Base-by-base conservation (phyloP, 768 basidiomycete species). In the Hericium erinaceus region DNA sequence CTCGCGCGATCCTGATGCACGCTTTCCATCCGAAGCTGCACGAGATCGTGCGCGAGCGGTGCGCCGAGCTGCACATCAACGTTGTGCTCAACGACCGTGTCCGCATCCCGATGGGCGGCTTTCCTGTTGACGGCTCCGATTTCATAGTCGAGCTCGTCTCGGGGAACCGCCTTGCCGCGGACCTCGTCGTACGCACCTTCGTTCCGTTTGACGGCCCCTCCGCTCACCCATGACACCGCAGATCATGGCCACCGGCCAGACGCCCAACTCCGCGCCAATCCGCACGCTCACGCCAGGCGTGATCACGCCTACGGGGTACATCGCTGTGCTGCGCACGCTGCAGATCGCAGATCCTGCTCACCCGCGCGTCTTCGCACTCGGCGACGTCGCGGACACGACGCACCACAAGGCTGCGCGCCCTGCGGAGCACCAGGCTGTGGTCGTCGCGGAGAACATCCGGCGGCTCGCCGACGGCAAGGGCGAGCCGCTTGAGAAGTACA, bases 171-270 rank as follows among this genome's bases (percentile, higher is more conserved):
- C 18, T 68, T 9, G 26, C 41, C 16, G 66, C 64, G 2, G 66
- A 68, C 54, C 60, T 62, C 13, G 61, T 61, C 18, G 64, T 65
- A 50, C 18, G 60, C 52, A 38, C 16, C 9, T 28, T 24, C n/a
- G 6, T 9, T 0, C 22, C 52, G 13, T 39, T 22, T n/a, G 37
- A n/a, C 15, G 33, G 20, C 54, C 20, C 8, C 38, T 56, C 22
- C 15, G 15, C 18, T 41, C 38, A 38, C 18, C 48, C 16, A 11
- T 7, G 49, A 56, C 18, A 18, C 18, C 18, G 9, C 15, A 71
- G 68, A 68, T 70, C 48, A 56, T 62, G n/a, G 69, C 69, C 28
- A 69, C 66, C 16, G 70, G 72, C 15, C 66, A 69, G 15, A 62
- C 59, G 3, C 69, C 72, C 11, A 63, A 66, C 48, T 67, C 65